phyloP scores from a whole-genome alignment of 768 basidiomycete genomes.

The Lactifluus piperatus region DNA sequence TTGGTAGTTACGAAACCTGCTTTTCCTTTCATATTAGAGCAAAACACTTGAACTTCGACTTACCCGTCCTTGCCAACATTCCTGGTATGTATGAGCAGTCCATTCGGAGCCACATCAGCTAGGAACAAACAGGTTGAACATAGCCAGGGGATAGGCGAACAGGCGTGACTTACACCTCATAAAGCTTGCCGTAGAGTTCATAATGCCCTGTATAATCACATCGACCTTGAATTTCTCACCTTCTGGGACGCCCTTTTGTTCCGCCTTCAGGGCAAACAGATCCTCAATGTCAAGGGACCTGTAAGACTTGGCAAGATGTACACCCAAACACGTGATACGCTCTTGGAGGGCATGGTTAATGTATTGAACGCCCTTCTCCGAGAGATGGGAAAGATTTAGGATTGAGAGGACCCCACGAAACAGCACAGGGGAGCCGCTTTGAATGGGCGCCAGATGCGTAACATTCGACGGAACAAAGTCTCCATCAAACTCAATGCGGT shows the following conservation, averaged over 20 bases:
- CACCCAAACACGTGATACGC: constrained; percentile 27
- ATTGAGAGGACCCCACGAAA: constrained; percentile 48
- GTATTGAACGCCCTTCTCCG: constrained; percentile 33
- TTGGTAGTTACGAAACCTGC: constrained; percentile 36
- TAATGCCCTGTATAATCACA: constrained; percentile 4
- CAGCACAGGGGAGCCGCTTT: constrained; percentile 25
- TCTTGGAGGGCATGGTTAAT: constrained; percentile 39
- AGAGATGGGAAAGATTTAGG: constrained; percentile 39
- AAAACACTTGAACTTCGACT: constrained; percentile 1
- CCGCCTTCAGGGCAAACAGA: not conserved
- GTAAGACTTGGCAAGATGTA: constrained; percentile 21
- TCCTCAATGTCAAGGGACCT: not conserved
- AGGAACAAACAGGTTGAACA: not conserved
- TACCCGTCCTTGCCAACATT: constrained; percentile 25
- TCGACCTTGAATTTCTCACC: not conserved
- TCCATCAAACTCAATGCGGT: constrained; percentile 6
- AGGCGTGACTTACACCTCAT: constrained; percentile 29
- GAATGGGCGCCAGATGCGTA: not conserved
- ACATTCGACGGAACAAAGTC: not conserved
- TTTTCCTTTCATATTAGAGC: not conserved
- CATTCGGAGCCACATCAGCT: constrained; percentile 28
- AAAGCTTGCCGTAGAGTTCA: constrained; percentile 32
- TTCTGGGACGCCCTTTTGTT: not conserved
- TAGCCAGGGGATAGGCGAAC: not conserved
- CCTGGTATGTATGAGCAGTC: constrained; percentile 25